Base-by-base conservation (phyloP, 192 early-diverging fungal species). In the Backusella australiensis region DNA sequence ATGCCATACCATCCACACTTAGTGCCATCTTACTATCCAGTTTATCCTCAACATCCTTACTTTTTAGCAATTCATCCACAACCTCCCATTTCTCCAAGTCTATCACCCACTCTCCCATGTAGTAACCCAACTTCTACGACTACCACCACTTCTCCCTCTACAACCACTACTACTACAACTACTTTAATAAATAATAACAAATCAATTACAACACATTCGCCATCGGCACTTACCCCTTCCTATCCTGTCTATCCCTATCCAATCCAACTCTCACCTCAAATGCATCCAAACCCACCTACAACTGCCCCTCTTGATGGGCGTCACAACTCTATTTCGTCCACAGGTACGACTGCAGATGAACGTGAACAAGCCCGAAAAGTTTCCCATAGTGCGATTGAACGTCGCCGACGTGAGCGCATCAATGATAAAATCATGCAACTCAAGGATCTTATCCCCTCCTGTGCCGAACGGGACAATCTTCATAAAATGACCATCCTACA, bases 381-480 rank as follows among this genome's bases (percentile, higher is more conserved):
- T 12, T 92, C 93, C 3, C 96, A 97, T 69, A 94, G 93, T 21
- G 91, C 90, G 0, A 96, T 95, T 74, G 96, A 97, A 81, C 86
- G 94, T 4, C 84, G 91, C 46, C 90, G 94, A 42, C 91, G 96
- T 32, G 94, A 96, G 72, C 87, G 92, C 34, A 97, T 93, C 77
- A 97, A 97, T 78, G 90, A 91, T 71, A 90, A 93, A 78, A 92
- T 97, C 34, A 75, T 90, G 46, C 88, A 93, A 59, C 86, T 97
- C 36, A 92, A 92, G 80, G 77, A 83, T 34, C 82, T 96, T 6
- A 89, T 95, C 19, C 94, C 95, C 2, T 72, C 86, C 15, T 93
- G 92, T 77, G 82, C 85, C 1, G 85, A 89, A 68, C 87, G 87
- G 76, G 89, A 90, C 52, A 86, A 89, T 70, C 78, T 93, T 11